Evolutionary conservation across 2,329 filamentous ascomycete species (phyloP).

Genomic region (Aureobasidium sp.): DNA sequence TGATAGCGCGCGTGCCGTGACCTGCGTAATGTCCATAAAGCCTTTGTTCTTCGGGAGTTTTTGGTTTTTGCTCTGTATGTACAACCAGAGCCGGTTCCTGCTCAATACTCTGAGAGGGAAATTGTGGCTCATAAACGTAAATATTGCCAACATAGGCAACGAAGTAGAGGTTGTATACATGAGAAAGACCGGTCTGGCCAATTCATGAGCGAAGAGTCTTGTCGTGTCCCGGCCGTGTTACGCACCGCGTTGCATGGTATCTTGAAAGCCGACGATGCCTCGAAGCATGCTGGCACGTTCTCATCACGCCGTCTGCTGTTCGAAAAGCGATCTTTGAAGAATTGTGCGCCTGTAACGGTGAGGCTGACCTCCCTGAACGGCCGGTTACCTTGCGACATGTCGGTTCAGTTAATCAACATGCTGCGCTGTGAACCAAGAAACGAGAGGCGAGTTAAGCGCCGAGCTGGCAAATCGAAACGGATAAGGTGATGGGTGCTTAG

Average conservation of each 20-base stretch:
- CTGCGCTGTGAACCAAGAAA: not conserved
- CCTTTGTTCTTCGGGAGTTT: not conserved
- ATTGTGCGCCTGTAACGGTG: not conserved
- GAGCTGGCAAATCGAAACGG: not conserved
- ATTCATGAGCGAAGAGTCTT: conserved; percentile 7
- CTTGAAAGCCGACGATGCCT: not conserved
- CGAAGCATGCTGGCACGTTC: conserved; percentile 18
- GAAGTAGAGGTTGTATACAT: conserved; percentile 41
- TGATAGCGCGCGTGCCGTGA: conserved; percentile 31
- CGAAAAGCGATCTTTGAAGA: conserved; percentile 22
- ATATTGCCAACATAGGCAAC: conserved; percentile 35
- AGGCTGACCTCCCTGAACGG: conserved; percentile 8
- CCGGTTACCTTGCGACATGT: not conserved
- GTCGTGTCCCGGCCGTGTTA: not conserved
- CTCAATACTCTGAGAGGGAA: conserved; percentile 33
- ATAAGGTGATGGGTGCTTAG: not conserved
- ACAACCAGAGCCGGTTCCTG: conserved; percentile 31
- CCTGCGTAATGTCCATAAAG: not conserved
- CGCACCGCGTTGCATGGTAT: conserved; percentile 31
- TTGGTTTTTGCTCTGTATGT: conserved; percentile 28
- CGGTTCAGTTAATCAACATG: conserved; percentile 1
- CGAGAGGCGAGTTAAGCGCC: not conserved
- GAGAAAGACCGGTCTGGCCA: conserved; percentile 36
- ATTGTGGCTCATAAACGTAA: conserved; percentile 36
- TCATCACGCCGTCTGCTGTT: conserved; percentile 11